Base-by-base conservation (phyloP, 331 rosid genomes). In the Ulmus americana region DNA sequence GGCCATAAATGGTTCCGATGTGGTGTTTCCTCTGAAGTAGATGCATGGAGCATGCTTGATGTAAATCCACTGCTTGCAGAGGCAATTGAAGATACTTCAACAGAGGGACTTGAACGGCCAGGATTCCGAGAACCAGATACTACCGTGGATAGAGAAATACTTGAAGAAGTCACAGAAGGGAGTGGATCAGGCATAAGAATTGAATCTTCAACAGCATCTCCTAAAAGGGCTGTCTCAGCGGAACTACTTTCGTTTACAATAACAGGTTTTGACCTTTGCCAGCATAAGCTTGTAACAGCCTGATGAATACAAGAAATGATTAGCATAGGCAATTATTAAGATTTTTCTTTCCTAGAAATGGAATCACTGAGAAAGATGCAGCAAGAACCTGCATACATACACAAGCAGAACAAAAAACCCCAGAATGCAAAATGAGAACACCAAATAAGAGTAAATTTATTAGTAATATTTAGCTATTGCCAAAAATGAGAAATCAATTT, bases 171-270 rank as follows among this genome's bases (percentile, higher is more conserved):
- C 74, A 83, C 73, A 72, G 95, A 84, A 63, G 99, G 97, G 74
- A 90, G 85, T 64, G 95, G 99, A 76, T 94, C 99, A 12, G 99
- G 99, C 99, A 94, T 90, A 71, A 94, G 95, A 76, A 94, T 78
- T 73, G 99, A 90, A 74, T 89, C 97, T 81, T 90, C 99, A 57
- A 90, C 80, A 61, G 91, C 64, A 81, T 85, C 90, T 76, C 99
- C 99, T 55, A 94, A 77, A 61, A 94, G 97, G 52, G 91, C 86
- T 28, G 83, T 84, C 80, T 94, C 99, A 5, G 79, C 76, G 45
- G 87, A 64, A 79, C 60, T 84, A 60, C 81, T 79, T 78, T 94
- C 95, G 61, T 84, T 89, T 54, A 94, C 91, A 59, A 81, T 46
- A 14, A 76, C 99, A 67, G 97, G 92, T 79, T 87, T 94, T 54